Percentiles rank a stretch among this genome's conserved stretches.
phyloP scores from a whole-genome alignment of 768 basidiomycete species.

The Daedaleopsis sinensis region DNA sequence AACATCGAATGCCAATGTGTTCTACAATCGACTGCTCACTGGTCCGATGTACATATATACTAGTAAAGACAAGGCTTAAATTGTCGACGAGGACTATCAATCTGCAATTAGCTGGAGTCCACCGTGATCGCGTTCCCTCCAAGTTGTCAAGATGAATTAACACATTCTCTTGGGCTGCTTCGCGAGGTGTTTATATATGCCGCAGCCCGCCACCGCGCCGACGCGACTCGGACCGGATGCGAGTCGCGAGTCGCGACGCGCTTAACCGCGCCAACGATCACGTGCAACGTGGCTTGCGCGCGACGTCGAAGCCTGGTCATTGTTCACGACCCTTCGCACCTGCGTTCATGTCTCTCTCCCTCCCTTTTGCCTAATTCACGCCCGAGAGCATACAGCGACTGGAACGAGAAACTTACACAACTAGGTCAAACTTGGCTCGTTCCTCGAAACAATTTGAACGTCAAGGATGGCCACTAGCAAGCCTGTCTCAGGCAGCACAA shows the following conservation, averaged over 20 bases:
- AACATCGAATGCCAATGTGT: neutral
- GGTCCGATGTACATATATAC: too few relatives aligned
- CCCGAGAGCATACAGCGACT: neutral
- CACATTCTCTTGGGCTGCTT: too few relatives aligned
- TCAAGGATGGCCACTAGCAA: constrained; percentile 23
- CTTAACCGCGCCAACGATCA: constrained; percentile 5
- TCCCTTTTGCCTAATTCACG: neutral
- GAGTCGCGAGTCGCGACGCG: constrained; percentile 19
- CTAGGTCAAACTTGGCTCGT: neutral
- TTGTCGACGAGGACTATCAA: too few relatives aligned
- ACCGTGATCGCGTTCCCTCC: too few relatives aligned
- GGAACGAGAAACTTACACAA: neutral
- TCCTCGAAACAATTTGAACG: neutral
- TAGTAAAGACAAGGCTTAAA: too few relatives aligned
- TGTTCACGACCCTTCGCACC: neutral
- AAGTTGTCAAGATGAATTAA: too few relatives aligned
- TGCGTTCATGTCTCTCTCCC: neutral
- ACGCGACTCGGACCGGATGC: too few relatives aligned
- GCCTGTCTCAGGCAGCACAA: constrained; percentile 6
- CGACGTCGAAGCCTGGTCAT: neutral
- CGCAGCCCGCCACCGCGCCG: neutral
- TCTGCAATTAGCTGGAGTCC: too few relatives aligned
- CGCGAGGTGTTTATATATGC: too few relatives aligned
- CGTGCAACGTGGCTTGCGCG: neutral
- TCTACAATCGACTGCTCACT: too few relatives aligned